Evolutionary conservation across 177 flowering plant species (phyloP).

Genomic region (Vitis hybrid): DNA sequence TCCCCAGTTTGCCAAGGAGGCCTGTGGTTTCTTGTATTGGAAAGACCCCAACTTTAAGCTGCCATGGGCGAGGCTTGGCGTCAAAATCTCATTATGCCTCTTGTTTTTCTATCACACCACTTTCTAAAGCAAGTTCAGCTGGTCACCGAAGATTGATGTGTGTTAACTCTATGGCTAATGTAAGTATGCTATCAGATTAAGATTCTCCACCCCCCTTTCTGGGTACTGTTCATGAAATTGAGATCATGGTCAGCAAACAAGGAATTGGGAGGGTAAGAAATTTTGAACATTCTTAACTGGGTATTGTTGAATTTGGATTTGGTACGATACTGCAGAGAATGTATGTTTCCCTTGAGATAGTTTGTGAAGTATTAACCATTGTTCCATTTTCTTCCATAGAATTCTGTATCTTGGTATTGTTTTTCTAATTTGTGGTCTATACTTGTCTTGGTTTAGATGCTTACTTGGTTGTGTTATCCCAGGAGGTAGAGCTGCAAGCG

Average conservation of each 20-base stretch:
- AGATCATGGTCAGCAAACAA: too few species aligned
- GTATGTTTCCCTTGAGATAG: too few species aligned
- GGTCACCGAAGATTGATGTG: slow-evolving; percentile 33
- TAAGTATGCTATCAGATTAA: slow-evolving; percentile 7
- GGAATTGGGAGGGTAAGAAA: neutral
- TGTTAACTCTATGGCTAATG: slow-evolving; percentile 35
- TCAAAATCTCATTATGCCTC: slow-evolving; percentile 26
- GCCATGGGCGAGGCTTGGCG: slow-evolving; percentile 16
- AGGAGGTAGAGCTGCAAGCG: slow-evolving; percentile 64
- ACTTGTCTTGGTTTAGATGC: neutral
- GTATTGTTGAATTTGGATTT: too few species aligned
- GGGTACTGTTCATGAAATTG: neutral
- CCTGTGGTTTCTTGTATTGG: slow-evolving; percentile 6
- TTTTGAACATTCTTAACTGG: too few species aligned
- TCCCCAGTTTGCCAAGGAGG: slow-evolving; percentile 9
- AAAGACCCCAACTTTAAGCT: slow-evolving; percentile 9
- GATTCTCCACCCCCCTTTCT: too few species aligned
- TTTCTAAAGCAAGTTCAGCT: slow-evolving; percentile 17
- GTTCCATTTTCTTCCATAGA: too few species aligned
- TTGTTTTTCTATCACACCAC: slow-evolving; percentile 17
- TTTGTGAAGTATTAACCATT: too few species aligned
- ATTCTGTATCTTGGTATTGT: neutral
- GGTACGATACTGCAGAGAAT: too few species aligned
- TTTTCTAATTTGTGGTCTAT: neutral
- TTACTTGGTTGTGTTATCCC: slow-evolving; percentile 11